Base-by-base conservation (phyloP, 2,329 filamentous ascomycete species). In the Fusarium xylarioides region DNA sequence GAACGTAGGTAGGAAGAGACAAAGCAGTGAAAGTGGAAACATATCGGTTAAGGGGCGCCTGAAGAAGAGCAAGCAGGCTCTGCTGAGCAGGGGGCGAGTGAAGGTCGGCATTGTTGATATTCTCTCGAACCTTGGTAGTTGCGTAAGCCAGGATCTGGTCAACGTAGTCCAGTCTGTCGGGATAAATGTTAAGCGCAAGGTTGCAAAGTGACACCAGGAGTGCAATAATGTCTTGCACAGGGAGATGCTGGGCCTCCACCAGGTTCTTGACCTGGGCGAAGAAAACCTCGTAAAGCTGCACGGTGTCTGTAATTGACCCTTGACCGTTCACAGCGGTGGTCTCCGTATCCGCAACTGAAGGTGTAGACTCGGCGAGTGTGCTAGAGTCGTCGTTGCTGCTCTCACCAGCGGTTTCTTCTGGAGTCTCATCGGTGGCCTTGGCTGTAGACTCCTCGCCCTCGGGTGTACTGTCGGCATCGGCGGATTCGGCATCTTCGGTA, bases 201-300 rank as follows among this genome's bases (percentile, higher is more conserved):
- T 98, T 98, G 43, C 93, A 91, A 44, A 99, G 87, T 9, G 96
- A 99, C n/a, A 97, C 95, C 49, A 98, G 87, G 46, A 99, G 85
- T 15, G 95, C 96, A 76, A 97, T 96, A 23, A 93, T 97, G 80
- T 99, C 97, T 81, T 97, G 95, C 73, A 99, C 95, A 2, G 95
- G 93, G 58, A 99, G 87, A 75, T 94, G 92, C 79, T 98, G 94
- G 58, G 93, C 93, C 82, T 95, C 95, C 70, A 98, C 95, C 57
- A 99, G 86, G 78, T 95, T 95, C 79, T 97, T 93, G 70, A 98
- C 96, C 82, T 98, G 96, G 57, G 95, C 92, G 79, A 98, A 97
- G 86, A 98, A 99, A 67, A 98, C 94, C 82, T 98, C 95, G 81
- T 98, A 98, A 30, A 99, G 89, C 82, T 94, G 95, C 65, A 97